A percentile compares a stretch with the other conserved stretches of the same genome.
phyloP scores from a whole-genome alignment of 2,329 filamentous ascomycete species.

The Aspergillus persii region DNA sequence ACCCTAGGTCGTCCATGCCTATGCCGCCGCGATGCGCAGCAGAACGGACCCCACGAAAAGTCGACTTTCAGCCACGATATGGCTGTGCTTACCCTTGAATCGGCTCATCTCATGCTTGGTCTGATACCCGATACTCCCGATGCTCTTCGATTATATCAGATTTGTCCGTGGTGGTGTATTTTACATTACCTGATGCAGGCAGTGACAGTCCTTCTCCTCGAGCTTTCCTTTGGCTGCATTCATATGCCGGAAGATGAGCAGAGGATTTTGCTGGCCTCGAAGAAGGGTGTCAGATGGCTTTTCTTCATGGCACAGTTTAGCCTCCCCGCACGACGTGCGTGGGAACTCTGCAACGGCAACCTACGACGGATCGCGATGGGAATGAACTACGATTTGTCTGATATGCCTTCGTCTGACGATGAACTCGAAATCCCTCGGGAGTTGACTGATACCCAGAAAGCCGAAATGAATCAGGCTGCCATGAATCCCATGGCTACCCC shows the following conservation, averaged over 20 bases:
- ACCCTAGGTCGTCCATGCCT: constrained; percentile 47
- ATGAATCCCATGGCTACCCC: background rate
- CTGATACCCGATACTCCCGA: constrained; percentile 45
- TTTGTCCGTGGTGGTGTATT: constrained; percentile 47
- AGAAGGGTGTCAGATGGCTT: constrained; percentile 46
- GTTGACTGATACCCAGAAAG: background rate
- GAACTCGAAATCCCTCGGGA: constrained; percentile 6
- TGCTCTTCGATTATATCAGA: constrained; percentile 38
- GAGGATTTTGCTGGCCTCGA: constrained; percentile 34
- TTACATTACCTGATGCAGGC: constrained; percentile 48
- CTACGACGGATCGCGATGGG: constrained; percentile 35
- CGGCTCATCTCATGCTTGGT: constrained; percentile 38
- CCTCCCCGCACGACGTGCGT: constrained; percentile 41
- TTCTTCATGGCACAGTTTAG: constrained; percentile 40
- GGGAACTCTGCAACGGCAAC: constrained; percentile 40
- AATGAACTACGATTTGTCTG: constrained; percentile 35
- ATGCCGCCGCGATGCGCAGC: constrained; percentile 42
- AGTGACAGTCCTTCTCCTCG: constrained; percentile 45
- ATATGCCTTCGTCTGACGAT: constrained; percentile 30
- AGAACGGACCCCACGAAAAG: constrained; percentile 20
- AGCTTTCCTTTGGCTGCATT: constrained; percentile 45
- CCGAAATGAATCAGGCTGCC: background rate
- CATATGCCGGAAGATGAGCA: constrained; percentile 43
- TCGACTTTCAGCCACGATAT: constrained; percentile 40
- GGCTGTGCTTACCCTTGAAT: constrained; percentile 39